Base-by-base conservation (phyloP, 2,329 filamentous ascomycete genomes). In the Phaeosphaeriaceae sp. region DNA sequence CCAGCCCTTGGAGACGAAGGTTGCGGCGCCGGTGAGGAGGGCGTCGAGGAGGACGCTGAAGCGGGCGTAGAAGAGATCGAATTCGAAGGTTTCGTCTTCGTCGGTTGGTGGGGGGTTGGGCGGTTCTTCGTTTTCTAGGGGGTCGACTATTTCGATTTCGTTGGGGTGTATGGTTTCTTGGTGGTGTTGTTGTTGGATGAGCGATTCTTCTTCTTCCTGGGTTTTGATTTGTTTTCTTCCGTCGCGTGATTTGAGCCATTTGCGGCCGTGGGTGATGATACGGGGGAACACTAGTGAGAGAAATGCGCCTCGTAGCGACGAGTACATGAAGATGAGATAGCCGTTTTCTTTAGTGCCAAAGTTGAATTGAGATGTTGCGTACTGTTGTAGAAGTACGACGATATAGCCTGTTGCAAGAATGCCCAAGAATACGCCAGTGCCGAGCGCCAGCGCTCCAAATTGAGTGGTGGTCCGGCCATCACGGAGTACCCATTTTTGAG, bases 351-450 rank as follows among this genome's bases (percentile, higher is more conserved):
- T 73, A 0, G 76, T 76, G 3, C 73, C 73, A 45, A 80, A 80
- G 6, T 66, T 66, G 48, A 78, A 78, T 2, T 72, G 64, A 20
- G 77, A 72, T 0, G 77, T 79, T 4, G 75, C 69, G 57, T 78
- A 80, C 72, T 80, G 77, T 46, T 80, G 78, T 0, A 80, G 69
- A 9, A 90, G 72, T 0, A 83, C 76, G 0, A 85, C 83, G 0
- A 87, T 85, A 47, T 88, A 90, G 1, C 85, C 86, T 0, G 87
- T 89, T 0, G 87, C 86, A 1, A 89, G 77, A 64, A 89, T 85
- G 0, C 83, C 86, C 0, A 87, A 71, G 50, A 88, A 90, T 2
- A 88, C 85, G 1, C 87, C 87, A 0, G 78, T 72, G 16, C 84
- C 87, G 3, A 90, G 79, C 1, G 88, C 81, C 3, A 87, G 70